Conservation (phyloP, 805 yeast species). For the Torulaspora delbrueckii region DNA sequence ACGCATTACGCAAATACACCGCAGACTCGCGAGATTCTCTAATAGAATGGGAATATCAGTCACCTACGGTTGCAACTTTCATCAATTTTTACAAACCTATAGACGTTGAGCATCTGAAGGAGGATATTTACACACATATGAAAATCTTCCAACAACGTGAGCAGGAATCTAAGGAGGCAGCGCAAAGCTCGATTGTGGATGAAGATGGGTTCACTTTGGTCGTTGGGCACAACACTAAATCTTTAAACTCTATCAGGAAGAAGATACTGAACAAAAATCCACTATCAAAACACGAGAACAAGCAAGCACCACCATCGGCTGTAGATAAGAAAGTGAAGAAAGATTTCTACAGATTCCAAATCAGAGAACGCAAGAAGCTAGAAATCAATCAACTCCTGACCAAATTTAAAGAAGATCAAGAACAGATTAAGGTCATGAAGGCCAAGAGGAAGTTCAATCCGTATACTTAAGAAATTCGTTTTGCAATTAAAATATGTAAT, state of each 20-base stretch:
- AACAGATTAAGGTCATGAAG: conserved; percentile 69
- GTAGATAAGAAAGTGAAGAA: conserved; percentile 65
- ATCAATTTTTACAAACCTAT: conserved; percentile 39
- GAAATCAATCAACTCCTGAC: conserved; percentile 83
- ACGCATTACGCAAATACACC: conserved; percentile 57
- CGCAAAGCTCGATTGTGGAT: conserved; percentile 63
- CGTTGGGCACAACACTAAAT: conserved; percentile 80
- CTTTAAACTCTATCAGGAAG: conserved; percentile 43
- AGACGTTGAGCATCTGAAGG: conserved; percentile 49
- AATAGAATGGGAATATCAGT: conserved; percentile 36
- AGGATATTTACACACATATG: conserved; percentile 57
- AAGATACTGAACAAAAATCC: conserved; percentile 34
- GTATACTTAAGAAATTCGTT: conserved; percentile 40
- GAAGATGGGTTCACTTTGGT: conserved; percentile 93
- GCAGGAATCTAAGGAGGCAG: conserved; percentile 50
- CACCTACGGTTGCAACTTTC: conserved; percentile 41
- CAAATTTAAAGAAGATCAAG: conserved; percentile 89
- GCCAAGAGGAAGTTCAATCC: conserved; percentile 84
- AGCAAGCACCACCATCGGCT: conserved; percentile 35
- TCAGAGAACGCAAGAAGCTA: conserved; percentile 85
- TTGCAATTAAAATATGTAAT: conserved; percentile 1
- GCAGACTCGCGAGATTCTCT: conserved; percentile 38
- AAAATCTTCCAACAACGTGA: conserved; percentile 67
- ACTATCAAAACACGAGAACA: conserved; percentile 29
- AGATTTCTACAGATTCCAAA: conserved; percentile 94